A percentile compares a stretch with the other conserved stretches of the same genome.
phyloP scores from a whole-genome alignment of 108 stramenopile species.

The Pseudonitzschia multistriata region DNA sequence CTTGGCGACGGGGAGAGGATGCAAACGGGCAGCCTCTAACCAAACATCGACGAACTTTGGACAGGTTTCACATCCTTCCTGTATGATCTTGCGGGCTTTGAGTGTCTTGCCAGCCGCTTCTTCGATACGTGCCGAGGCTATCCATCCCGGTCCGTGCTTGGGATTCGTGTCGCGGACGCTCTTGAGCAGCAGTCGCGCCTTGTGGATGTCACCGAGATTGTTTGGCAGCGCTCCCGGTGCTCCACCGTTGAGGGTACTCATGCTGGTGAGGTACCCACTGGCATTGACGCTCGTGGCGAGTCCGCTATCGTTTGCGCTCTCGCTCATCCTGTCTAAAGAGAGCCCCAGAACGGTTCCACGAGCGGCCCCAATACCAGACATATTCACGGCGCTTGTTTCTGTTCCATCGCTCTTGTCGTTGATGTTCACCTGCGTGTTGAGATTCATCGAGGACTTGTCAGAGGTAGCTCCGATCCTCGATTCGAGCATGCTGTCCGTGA shows the following conservation, averaged over 20 bases:
- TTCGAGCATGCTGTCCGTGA: constrained; percentile 87
- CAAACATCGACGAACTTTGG: constrained; percentile 95
- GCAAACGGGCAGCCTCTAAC: constrained; percentile 97
- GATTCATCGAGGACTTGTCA: constrained; percentile 25
- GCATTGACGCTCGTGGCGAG: constrained; percentile 89
- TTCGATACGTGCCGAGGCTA: constrained; percentile 96
- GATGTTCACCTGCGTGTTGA: constrained; percentile 20
- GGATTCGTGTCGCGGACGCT: constrained; percentile 96
- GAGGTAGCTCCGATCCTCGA: constrained; percentile 27
- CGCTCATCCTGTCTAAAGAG: constrained; percentile 90
- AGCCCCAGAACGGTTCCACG: constrained; percentile 91
- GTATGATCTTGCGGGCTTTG: constrained; percentile 94
- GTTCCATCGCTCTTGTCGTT: constrained; percentile 9
- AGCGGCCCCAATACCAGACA: constrained; percentile 83
- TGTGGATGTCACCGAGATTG: constrained; percentile 93
- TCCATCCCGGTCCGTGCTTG: constrained; percentile 97
- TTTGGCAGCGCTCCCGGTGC: constrained; percentile 39
- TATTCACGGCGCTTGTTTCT: constrained; percentile 22
- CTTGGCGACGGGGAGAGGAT: constrained; percentile 83
- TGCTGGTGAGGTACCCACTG: constrained; percentile 89
- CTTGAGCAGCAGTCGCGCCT: constrained; percentile 92
- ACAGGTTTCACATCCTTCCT: constrained; percentile 94
- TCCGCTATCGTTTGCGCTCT: constrained; percentile 67
- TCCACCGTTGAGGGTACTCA: constrained; percentile 58
- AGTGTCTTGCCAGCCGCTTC: constrained; percentile 91